A percentile compares a stretch with the other conserved stretches of the same genome.
Evolutionary conservation across 139 green algal genomes (phyloP).

Genomic region (Chlorella sp.): DNA sequence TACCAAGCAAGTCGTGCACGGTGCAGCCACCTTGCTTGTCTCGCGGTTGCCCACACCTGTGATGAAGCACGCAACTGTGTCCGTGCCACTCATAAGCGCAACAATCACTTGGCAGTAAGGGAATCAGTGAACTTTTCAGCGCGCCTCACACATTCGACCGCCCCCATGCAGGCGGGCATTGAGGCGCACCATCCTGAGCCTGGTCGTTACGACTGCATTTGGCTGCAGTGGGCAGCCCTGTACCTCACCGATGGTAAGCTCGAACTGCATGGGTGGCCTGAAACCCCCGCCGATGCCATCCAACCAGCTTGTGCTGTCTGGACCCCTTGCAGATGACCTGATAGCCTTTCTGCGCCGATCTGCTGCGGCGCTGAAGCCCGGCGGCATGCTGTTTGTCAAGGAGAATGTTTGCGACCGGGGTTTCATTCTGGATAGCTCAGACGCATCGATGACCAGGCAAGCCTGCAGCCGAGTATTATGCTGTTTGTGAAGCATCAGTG

Average conservation of each 20-base stretch:
- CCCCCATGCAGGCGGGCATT: conserved; percentile 35
- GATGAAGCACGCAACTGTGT: too few species aligned
- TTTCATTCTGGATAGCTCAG: conserved; percentile 93
- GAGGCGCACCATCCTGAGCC: conserved; percentile 65
- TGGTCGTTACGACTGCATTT: conserved; percentile 79
- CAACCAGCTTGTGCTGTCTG: too few species aligned
- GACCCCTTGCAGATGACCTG: conserved; percentile 64
- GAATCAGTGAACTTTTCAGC: too few species aligned
- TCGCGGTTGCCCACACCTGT: too few species aligned
- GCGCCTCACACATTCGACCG: too few species aligned
- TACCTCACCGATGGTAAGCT: conserved; percentile 94
- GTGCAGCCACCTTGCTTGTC: too few species aligned
- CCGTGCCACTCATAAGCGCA: too few species aligned
- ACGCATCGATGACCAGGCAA: conserved; percentile 85
- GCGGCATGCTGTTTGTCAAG: conserved; percentile 93
- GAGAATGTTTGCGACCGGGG: conserved; percentile 90
- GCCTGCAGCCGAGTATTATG: not conserved
- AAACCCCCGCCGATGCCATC: too few species aligned
- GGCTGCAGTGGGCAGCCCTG: conserved; percentile 88
- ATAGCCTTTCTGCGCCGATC: conserved; percentile 78
- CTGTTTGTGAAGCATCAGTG: not conserved
- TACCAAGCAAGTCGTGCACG: conserved; percentile 17
- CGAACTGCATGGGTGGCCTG: too few species aligned
- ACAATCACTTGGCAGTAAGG: too few species aligned
- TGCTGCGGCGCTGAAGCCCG: conserved; percentile 63